Percentiles rank a stretch among this genome's conserved stretches.
phyloP scores from a whole-genome alignment of 2,329 filamentous ascomycete genomes.

The Madurella fahalii region DNA sequence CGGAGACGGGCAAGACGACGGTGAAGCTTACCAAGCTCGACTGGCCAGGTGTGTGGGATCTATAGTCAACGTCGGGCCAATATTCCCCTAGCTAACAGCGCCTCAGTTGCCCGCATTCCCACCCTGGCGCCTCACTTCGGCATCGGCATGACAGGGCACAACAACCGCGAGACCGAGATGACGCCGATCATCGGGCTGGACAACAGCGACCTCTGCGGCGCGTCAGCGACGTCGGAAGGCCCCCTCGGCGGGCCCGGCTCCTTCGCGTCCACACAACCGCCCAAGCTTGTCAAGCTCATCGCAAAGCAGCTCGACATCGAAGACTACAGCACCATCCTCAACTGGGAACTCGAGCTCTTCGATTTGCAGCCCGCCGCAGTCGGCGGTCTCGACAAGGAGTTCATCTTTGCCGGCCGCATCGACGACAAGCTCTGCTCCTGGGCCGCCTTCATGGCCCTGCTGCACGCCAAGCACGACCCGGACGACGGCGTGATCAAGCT shows the following conservation, averaged over 20 bases:
- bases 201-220: constrained; percentile 52
- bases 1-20: constrained; percentile 67
- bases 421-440: constrained; percentile 98
- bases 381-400: constrained; percentile 82
- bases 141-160: constrained; percentile 59
- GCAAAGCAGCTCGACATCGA: constrained; percentile 70
- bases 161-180: constrained; percentile 88
- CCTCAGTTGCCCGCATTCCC: constrained; percentile 72
- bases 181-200: constrained; percentile 92
- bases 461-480: constrained; percentile 58
- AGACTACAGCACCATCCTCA: constrained; percentile 72
- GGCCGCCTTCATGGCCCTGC: constrained; percentile 78
- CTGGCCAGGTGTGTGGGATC: constrained; percentile 64
- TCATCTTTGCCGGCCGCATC: constrained; percentile 92
- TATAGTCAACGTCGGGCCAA: neutral
- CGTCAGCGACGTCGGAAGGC: constrained; percentile 35
- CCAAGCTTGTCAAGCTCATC: constrained; percentile 79
- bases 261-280: constrained; percentile 81
- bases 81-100: neutral
- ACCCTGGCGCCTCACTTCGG: constrained; percentile 95
- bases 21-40: constrained; percentile 83
- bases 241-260: constrained; percentile 60
- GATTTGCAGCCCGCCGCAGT: constrained; percentile 82
- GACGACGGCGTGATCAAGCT: constrained; percentile 73
- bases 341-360: constrained; percentile 96